Percentiles rank a stretch among this genome's conserved stretches.
Conservation (phyloP, 106 monocot species). For the Vanilla planifolia region DNA sequence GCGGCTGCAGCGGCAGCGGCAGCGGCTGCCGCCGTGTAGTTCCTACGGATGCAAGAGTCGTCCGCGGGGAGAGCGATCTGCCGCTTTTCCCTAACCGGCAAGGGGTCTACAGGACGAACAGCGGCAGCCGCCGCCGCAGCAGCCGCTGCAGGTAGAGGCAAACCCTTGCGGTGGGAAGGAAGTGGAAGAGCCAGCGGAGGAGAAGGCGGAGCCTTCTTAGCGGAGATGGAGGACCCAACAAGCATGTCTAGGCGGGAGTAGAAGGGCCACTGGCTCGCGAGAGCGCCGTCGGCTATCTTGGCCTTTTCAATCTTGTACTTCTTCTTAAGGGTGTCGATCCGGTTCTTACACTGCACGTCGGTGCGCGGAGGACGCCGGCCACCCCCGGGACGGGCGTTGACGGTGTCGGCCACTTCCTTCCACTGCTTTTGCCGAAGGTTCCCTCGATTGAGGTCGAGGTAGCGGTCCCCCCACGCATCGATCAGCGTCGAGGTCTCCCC, state of each 20-base stretch:
- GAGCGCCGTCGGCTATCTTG: slow-evolving; percentile 25
- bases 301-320: slow-evolving; percentile 80
- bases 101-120: background rate
- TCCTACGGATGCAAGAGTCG: slow-evolving; percentile 6
- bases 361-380: slow-evolving; percentile 55
- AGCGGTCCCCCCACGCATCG: slow-evolving; percentile 84
- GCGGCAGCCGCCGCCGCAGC: slow-evolving; percentile 8
- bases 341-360: slow-evolving; percentile 90
- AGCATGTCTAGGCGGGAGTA: slow-evolving; percentile 52
- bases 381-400: slow-evolving; percentile 59
- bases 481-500: slow-evolving; percentile 75
- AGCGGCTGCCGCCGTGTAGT: slow-evolving; percentile 21
- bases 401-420: slow-evolving; percentile 91
- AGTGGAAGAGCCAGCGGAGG: slow-evolving; percentile 29
- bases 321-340: slow-evolving; percentile 91
- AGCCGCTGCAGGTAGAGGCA: slow-evolving; percentile 4
- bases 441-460: slow-evolving; percentile 74
- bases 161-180: slow-evolving; percentile 10
- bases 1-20: slow-evolving; percentile 29
- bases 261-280: slow-evolving; percentile 55
- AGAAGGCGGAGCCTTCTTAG: slow-evolving; percentile 13
- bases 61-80: background rate
- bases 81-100: background rate
- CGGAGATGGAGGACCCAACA: slow-evolving; percentile 28
- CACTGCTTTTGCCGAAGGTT: slow-evolving; percentile 91